Evolutionary conservation across 2,329 filamentous ascomycete genomes (phyloP), one percentile per base, ranked within the genome.

Genomic region (Colletotrichum tropicicola): DNA sequence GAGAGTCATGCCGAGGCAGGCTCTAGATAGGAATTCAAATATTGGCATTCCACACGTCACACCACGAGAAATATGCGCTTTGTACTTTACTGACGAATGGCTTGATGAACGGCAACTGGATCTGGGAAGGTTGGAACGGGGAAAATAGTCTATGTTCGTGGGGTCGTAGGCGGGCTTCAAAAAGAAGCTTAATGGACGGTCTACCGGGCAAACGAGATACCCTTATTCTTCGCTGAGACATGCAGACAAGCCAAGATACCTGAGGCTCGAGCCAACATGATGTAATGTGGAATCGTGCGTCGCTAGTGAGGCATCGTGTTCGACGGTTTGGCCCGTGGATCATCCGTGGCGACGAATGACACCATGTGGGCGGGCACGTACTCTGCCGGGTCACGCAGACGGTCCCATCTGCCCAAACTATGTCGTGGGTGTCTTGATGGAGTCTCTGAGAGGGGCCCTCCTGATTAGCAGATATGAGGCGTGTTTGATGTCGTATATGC

Each of bases 21-120:
- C 59, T 67, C 60, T 64, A 68, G 55, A 68, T 68, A 67, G 65
- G 67, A 68, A 68, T 68, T 68, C 65, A 59, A 68, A 52, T 53
- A 62, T 64, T 65, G 67, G 60, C 54, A 67, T 71, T 69, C 49
- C 56, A 68, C 66, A 66, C 57, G 27, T 60, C 52, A 63, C 44
- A 30, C 23, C 45, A 57, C 27, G 45, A 57, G 19, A n/a, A 35
- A 43, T 37, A 54, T 45, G 57, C 41, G 25, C 28, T 7, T 7
- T 48, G 27, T 47, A 48, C 27, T 25, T 48, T 27, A 28, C 48
- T 43, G 45, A 44, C 45, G 47, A 66, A 63, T 21, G 19, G 41
- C 41, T 56, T 45, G 41, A 56, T 56, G 53, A 52, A 39, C 8
- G 32, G 39, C 35, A 53, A n/a, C 32, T 47, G 54, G 53, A 35